Evolutionary conservation across 768 basidiomycete species (phyloP), one percentile per base, ranked within the genome.

Genomic region (Mycena sanguinolenta): DNA sequence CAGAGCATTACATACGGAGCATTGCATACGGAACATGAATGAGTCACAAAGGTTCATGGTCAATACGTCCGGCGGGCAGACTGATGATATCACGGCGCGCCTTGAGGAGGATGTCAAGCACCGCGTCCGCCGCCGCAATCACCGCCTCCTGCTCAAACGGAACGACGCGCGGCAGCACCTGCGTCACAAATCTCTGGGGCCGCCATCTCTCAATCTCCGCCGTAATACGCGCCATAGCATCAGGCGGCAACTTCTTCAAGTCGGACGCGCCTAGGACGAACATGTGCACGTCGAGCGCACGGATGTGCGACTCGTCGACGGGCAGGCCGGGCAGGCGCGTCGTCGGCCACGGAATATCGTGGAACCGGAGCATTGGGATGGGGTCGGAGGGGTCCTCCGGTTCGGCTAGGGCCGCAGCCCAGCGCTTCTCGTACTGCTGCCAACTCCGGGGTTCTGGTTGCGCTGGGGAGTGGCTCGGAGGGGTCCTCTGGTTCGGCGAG

Each of bases 341-440:
- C n/a, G 55, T 27, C 30, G 69, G 69, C 69, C 69, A 70, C 17
- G 68, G 69, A 21, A 70, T 25, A 49, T 70, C 49, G 7, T 3
- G 5, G 63, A 70, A 70, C 6, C 13, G 8, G 30, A 70, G 58
- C 21, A 39, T 38, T 14, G 58, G 50, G 2, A n/a, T n/a, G n/a
- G n/a, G n/a, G n/a, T n/a, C n/a, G n/a, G n/a, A n/a, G n/a, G 58
- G 8, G 36, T 53, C 63, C 38, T 36, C 19, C 38, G 50, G n/a
- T n/a, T n/a, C 30, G 42, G 23, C 55, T 17, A 65, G 50, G 16
- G 50, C 58, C 4, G 0, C 6, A 17, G 32, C 63, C 69, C 69
- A 70, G 6, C 4, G 10, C 23, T 28, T 4, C 23, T 70, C 30
- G 69, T 70, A 70, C 8, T 4, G 5, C 38, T 1, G 13, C 62